phyloP scores from a whole-genome alignment of 1,284 basidiomycete species.

The Stygiomarasmius scandens region DNA sequence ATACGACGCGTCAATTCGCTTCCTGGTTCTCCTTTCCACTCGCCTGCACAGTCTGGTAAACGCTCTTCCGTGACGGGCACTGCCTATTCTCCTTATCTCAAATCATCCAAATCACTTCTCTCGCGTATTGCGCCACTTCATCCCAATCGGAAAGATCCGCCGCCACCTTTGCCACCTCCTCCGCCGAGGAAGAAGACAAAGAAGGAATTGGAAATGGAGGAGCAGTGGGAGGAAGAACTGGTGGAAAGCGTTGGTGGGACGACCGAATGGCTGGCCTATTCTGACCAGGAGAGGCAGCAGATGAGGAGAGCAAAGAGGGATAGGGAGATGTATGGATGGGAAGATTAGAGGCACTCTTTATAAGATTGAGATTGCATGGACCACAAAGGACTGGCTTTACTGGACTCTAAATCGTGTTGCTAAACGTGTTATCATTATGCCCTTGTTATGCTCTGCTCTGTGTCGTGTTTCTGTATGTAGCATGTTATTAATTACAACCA shows the following conservation, averaged over 20 bases:
- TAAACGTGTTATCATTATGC: neutral
- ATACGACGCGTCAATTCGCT: slow-evolving; percentile 70
- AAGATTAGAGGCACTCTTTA: slow-evolving; percentile 38
- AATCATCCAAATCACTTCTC: slow-evolving; percentile 62
- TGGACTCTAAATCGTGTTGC: too few relatives aligned
- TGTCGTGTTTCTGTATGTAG: too few relatives aligned
- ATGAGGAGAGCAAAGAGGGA: slow-evolving; percentile 64
- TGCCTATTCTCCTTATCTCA: slow-evolving; percentile 65
- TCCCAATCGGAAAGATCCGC: slow-evolving; percentile 68
- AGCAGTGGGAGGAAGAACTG: slow-evolving; percentile 74
- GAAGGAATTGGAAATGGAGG: slow-evolving; percentile 69
- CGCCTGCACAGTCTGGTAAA: slow-evolving; percentile 27
- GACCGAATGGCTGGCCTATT: slow-evolving; percentile 62
- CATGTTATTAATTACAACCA: too few relatives aligned
- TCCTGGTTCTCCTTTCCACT: slow-evolving; percentile 62
- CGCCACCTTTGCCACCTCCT: slow-evolving; percentile 65
- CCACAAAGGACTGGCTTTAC: too few relatives aligned
- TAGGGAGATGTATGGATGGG: slow-evolving; percentile 63
- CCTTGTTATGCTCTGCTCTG: neutral
- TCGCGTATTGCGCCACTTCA: slow-evolving; percentile 74
- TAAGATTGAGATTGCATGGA: neutral
- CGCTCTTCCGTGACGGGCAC: slow-evolving; percentile 21
- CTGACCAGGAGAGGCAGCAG: slow-evolving; percentile 63
- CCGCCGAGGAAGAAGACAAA: slow-evolving; percentile 72
- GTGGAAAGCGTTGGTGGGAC: slow-evolving; percentile 68